Base-by-base conservation (phyloP, 768 basidiomycete genomes). In the Gymnopilus dilepis region DNA sequence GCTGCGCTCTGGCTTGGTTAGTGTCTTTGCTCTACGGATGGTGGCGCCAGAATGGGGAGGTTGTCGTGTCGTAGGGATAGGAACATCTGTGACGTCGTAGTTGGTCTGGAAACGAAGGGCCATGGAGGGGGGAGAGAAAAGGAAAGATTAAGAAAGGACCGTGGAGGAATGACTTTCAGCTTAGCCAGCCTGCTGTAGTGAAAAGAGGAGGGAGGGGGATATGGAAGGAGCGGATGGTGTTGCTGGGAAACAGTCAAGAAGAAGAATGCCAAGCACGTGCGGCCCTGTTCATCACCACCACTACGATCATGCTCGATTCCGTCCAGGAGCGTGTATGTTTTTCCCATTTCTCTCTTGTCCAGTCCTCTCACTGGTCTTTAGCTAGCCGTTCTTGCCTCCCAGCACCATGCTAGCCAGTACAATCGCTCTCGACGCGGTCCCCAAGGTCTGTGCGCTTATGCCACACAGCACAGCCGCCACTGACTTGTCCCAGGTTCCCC, bases 1-100 rank as follows among this genome's bases (percentile, higher is more conserved):
- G 71, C 92, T 84, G 59, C 97, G 88, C 80, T 99, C 97, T 70
- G 97, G 97, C 60, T 94, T 86, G 53, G 94, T 98, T 67, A 99
- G 88, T 6, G 97, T 99, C 82, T 99, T 99, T 72, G 92, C 93
- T 56, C 96, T 85, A 57, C 90, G 89, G 58, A 95, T 80, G 52
- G 90, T 90, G 48, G 85, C 75, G 45, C 83, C 84, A 30, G 82
- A 75, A 15, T 79, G 72, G 19, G 82, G 82, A 15, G 86, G 82
- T 50, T 82, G 80, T 55, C 86, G 80, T 52, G 82, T 77, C 9
- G 88, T 90, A 30, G 86, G 87, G 59, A 87, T 87, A 64, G 89
- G 90, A 70, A 91, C 83, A 75, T 90, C 87, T 65, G 82, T 77
- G 64, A 79, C 74, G 70, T 81, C 78, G 69, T 82, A 81, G 72